Conservation (phyloP, 129 eudicot species). For the Artemisia argyi region DNA sequence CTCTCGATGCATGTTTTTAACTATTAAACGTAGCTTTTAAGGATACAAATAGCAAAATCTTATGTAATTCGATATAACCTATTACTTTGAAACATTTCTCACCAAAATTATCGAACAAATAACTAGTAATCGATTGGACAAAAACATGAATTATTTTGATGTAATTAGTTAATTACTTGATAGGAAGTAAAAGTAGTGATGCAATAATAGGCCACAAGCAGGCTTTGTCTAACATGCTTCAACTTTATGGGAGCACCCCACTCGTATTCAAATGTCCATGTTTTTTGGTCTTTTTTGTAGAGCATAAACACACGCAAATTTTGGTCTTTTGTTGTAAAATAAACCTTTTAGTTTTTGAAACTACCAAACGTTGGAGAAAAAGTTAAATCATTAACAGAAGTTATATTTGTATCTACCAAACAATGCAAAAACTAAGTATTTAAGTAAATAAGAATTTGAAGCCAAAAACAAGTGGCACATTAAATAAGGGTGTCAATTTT, state of each 20-base stretch:
- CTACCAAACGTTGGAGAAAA: not conserved
- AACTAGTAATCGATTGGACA: not conserved
- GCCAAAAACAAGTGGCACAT: too few species aligned
- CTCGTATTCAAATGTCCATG: conserved; percentile 15
- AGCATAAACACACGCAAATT: not conserved
- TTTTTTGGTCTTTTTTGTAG: conserved; percentile 21
- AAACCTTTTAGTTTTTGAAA: not conserved
- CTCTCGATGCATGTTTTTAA: too few species aligned
- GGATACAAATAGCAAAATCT: too few species aligned
- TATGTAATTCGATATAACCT: not conserved
- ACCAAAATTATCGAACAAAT: not conserved
- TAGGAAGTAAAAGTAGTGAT: conserved; percentile 32
- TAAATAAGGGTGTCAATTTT: too few species aligned
- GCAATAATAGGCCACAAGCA: conserved; percentile 37
- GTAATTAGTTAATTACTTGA: conserved; percentile 11
- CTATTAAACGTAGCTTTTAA: too few species aligned
- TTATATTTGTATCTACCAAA: too few species aligned
- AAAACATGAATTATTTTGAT: conserved; percentile 20
- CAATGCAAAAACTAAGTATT: too few species aligned
- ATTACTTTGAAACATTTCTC: not conserved
- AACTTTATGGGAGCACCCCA: conserved; percentile 31
- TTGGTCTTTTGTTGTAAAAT: not conserved
- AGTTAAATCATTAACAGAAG: too few species aligned
- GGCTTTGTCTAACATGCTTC: conserved; percentile 44
- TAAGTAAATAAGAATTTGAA: too few species aligned